A percentile compares a stretch with the other conserved stretches of the same genome.
These are phyloP conservation scores for Alternaria alternata DNA, from an alignment of 2,329 filamentous ascomycete species.

Conservation along the genomic window DNA sequence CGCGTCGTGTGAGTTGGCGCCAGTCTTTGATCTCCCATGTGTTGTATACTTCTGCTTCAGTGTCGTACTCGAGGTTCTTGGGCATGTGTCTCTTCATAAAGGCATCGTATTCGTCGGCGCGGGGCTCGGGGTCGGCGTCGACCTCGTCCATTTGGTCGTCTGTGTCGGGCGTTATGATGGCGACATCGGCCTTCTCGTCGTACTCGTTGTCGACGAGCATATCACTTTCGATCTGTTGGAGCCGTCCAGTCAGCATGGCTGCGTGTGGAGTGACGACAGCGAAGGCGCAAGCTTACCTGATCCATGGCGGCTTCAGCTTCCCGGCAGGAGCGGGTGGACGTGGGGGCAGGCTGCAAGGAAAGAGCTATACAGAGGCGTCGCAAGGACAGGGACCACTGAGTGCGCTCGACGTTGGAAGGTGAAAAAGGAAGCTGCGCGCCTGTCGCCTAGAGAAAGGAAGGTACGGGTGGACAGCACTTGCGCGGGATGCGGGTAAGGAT, in stretches of 20 bases:
- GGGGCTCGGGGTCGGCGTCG: slow-evolving; percentile 61
- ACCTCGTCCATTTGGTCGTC: slow-evolving; percentile 66
- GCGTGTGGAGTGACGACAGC: neutral
- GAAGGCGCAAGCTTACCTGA: slow-evolving; percentile 45
- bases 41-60: slow-evolving; percentile 75
- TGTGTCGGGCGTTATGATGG: slow-evolving; percentile 68
- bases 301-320: slow-evolving; percentile 40
- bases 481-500: slow-evolving; percentile 22
- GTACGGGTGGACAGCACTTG: slow-evolving; percentile 22
- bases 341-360: slow-evolving; percentile 20
- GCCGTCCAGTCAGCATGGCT: slow-evolving; percentile 15
- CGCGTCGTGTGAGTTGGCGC: slow-evolving; percentile 77
- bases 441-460: slow-evolving; percentile 26
- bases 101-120: slow-evolving; percentile 74
- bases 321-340: slow-evolving; percentile 26
- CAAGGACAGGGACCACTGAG: slow-evolving; percentile 15
- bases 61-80: slow-evolving; percentile 79
- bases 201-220: slow-evolving; percentile 70
- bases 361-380: neutral
- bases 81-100: slow-evolving; percentile 84
- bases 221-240: slow-evolving; percentile 65
- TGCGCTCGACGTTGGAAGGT: slow-evolving; percentile 16
- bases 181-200: slow-evolving; percentile 69
- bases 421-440: slow-evolving; percentile 29
- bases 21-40: slow-evolving; percentile 92